phyloP scores from a whole-genome alignment of 805 yeast species.

The Spathaspora sp. region DNA sequence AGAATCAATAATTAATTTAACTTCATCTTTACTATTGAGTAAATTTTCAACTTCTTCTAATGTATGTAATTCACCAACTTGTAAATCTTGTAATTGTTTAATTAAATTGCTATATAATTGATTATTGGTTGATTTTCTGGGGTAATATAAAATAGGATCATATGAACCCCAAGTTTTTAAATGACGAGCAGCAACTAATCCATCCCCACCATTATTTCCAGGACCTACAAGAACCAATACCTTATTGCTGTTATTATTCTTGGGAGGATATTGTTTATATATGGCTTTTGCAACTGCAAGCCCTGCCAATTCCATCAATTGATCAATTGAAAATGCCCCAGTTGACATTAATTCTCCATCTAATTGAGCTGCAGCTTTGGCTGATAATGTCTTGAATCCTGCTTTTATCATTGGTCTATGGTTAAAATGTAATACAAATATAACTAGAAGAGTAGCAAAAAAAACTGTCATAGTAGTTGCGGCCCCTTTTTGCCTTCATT shows the following conservation, averaged over 20 bases:
- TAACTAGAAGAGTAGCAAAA: not conserved
- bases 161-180: conserved; percentile 71
- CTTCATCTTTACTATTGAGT: conserved; percentile 3
- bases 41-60: conserved; percentile 26
- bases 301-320: conserved; percentile 95
- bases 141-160: conserved; percentile 74
- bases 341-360: conserved; percentile 87
- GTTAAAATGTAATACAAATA: not conserved
- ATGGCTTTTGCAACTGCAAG: conserved; percentile 89
- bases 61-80: conserved; percentile 52
- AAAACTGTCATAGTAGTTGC: not conserved
- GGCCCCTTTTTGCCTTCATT: not conserved
- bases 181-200: conserved; percentile 93
- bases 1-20: conserved; percentile 61
- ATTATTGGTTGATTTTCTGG: conserved; percentile 55
- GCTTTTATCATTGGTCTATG: not conserved
- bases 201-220: conserved; percentile 97
- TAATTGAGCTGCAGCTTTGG: conserved; percentile 64
- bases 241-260: conserved; percentile 8
- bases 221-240: conserved; percentile 86
- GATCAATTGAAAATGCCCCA: conserved; percentile 78
- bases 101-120: conserved; percentile 57
- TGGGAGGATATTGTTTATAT: conserved; percentile 61
- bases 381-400: conserved; percentile 28
- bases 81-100: conserved; percentile 63